Base-by-base conservation (phyloP, 257 asterid species). In the Sherardia arvensis region DNA sequence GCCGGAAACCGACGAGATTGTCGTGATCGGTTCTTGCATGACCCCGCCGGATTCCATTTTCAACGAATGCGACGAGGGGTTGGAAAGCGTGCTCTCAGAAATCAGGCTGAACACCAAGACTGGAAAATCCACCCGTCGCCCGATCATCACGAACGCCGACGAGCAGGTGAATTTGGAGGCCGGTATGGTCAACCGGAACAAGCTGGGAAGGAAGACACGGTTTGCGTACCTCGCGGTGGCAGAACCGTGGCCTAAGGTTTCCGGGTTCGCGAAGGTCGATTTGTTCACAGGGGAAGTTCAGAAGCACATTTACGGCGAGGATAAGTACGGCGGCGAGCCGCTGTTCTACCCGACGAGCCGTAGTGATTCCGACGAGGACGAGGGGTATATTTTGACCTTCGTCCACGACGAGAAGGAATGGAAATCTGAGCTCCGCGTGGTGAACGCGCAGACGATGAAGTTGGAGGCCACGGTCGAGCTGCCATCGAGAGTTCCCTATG, bases 241-340 rank as follows among this genome's bases (percentile, higher is more conserved):
- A 0, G 99, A 93, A 77, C 99, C 99, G 0, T 93, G 99, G 99
- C 99, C 99, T 10, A 93, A 87, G 68, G 99, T 93, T 0, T 93
- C 97, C 5, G 99, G 99, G 1, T 87, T 87, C 15, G 99, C 99
- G 0, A 93, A 93, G 38, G 99, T 93, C 5, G 94, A 93, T 72
- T 80, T 93, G 12, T 83, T 68, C 21, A 90, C 79, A 0, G 97
- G 99, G 0, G 85, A 80, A 58, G 96, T 90, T 3, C 61, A 72
- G 1, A 93, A 93, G 70, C 80, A 76, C 74, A 73, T 81, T 27
- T 93, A 93, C 12, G 99, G 99, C 0, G 82, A 90, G 0, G 85
- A 81, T 3, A 93, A 90, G 30, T 93, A 71, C 43, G 97, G 99
- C 8, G 99, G 99, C 0, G 99, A 93, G 79, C 99, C 99, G 8